Evolutionary conservation across 352 stramenopile genomes (phyloP).

Genomic region (Phytophthora fragariae): DNA sequence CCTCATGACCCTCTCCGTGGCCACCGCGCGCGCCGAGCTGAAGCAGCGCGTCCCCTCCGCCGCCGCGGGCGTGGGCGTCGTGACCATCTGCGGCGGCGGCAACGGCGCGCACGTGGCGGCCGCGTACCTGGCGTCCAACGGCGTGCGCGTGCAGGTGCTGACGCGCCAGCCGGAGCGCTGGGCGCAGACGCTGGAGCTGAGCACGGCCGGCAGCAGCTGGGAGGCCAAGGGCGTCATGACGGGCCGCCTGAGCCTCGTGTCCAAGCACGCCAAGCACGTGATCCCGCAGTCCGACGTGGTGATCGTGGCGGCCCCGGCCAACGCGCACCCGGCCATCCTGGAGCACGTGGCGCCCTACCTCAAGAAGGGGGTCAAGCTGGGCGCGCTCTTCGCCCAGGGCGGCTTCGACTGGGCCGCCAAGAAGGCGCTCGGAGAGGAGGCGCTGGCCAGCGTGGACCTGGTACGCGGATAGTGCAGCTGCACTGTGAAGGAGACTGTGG

Average conservation of each 20-base stretch:
- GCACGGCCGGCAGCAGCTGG: conserved; percentile 88
- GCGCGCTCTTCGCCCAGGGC: conserved; percentile 92
- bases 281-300: conserved; percentile 91
- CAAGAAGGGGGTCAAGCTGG: conserved; percentile 86
- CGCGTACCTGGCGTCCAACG: conserved; percentile 89
- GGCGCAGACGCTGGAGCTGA: conserved; percentile 81
- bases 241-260: conserved; percentile 76
- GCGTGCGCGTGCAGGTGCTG: conserved; percentile 83
- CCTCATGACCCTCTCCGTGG: conserved; percentile 81
- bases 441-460: conserved; percentile 65
- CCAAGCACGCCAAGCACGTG: conserved; percentile 83
- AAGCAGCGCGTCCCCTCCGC: conserved; percentile 55
- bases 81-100: conserved; percentile 93
- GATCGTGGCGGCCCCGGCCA: conserved; percentile 90
- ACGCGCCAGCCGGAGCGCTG: conserved; percentile 86
- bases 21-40: conserved; percentile 71
- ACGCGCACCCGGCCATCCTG: conserved; percentile 89
- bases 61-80: conserved; percentile 52
- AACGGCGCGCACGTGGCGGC: conserved; percentile 93
- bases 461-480: conserved; percentile 35
- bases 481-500: not conserved
- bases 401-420: conserved; percentile 93
- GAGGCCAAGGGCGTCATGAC: conserved; percentile 78
- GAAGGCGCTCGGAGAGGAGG: conserved; percentile 82
- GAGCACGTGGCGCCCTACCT: conserved; percentile 79